Evolutionary conservation across 805 yeast genomes (phyloP), one percentile per base, ranked within the genome.

Genomic region (Suhomyces faveliae): DNA sequence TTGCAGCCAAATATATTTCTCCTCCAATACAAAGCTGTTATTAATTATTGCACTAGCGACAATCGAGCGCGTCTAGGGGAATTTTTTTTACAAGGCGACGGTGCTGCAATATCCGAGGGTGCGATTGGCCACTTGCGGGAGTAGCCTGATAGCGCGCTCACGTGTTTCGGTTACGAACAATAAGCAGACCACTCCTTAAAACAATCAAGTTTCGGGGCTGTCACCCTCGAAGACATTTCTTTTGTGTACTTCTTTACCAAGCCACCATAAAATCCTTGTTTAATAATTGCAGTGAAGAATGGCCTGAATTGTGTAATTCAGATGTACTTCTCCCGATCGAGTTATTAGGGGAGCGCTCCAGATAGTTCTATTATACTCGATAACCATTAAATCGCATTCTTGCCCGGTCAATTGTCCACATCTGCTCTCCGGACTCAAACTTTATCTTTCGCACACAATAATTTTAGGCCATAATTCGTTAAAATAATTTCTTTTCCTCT

Each of bases 401-500:
- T 33, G 15, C 21, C 21, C 11, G 21, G 37, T 33, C 21, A 33
- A 12, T 33, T 20, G 20, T 33, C 37, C 21, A 17, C n/a, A 33
- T 17, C 21, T 15, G 37, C 37, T 13, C 17, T 33, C 19, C 12
- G 37, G 37, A 3, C 37, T 33, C 37, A 33, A 15, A 10, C 37
- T 33, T 33, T 17, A 33, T 15, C 21, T 10, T 10, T 33, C 21
- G 37, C 37, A 33, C 37, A 33, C 13, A 33, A 17, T 33, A 10
- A 10, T 17, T 15, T 15, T 33, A 33, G 37, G 19, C 37, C 37
- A 33, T 15, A 33, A 33, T 15, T 33, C 21, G n/a, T 15, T 10
- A 33, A 33, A 33, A 33, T 33, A 33, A 33, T 33, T 33, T 33
- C 37, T 33, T 33, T 33, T 33, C 37, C 37, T 33, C 37, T 33